These are phyloP conservation scores for Xylaria arbuscula DNA, from an alignment of 2,329 filamentous ascomycete species.

Conservation along the genomic window DNA sequence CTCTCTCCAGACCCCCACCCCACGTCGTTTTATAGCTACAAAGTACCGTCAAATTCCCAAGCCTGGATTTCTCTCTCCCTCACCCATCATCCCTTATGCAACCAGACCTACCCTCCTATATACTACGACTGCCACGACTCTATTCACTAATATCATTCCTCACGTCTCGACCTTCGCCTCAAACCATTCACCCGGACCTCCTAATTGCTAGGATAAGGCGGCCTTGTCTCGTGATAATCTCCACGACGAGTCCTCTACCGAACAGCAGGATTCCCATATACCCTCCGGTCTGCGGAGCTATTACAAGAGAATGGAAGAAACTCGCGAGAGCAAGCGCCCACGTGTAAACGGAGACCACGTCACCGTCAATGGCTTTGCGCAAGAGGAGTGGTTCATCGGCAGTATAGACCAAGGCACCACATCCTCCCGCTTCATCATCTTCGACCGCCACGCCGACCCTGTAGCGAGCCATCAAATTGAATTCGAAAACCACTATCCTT, in stretches of 20 bases:
- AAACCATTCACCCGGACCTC: slow-evolving; percentile 22
- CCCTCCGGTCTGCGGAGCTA: slow-evolving; percentile 35
- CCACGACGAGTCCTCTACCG: slow-evolving; percentile 25
- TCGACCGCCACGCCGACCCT: slow-evolving; percentile 80
- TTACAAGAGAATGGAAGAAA: slow-evolving; percentile 43
- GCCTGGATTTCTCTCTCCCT: slow-evolving; percentile 9
- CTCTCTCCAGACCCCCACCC: slow-evolving; percentile 5
- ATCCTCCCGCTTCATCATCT: slow-evolving; percentile 89
- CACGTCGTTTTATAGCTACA: slow-evolving; percentile 21
- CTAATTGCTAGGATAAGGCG: slow-evolving; percentile 45
- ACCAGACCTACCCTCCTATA: slow-evolving; percentile 32
- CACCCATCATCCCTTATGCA: slow-evolving; percentile 19
- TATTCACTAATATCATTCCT: slow-evolving; percentile 12
- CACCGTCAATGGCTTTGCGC: slow-evolving; percentile 28
- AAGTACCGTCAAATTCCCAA: slow-evolving; percentile 6
- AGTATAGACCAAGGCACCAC: slow-evolving; percentile 94
- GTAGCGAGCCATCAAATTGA: slow-evolving; percentile 88
- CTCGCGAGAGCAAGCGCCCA: slow-evolving; percentile 44
- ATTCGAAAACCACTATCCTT: slow-evolving; percentile 84
- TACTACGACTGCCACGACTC: neutral
- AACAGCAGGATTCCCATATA: slow-evolving; percentile 22
- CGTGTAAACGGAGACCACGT: slow-evolving; percentile 32
- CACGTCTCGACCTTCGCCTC: slow-evolving; percentile 28
- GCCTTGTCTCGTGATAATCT: slow-evolving; percentile 42
- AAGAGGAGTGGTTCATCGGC: slow-evolving; percentile 76